A percentile compares a stretch with the other conserved stretches of the same genome.
phyloP scores from a whole-genome alignment of 75 land plant genomes.

The Pinus albicaulis region DNA sequence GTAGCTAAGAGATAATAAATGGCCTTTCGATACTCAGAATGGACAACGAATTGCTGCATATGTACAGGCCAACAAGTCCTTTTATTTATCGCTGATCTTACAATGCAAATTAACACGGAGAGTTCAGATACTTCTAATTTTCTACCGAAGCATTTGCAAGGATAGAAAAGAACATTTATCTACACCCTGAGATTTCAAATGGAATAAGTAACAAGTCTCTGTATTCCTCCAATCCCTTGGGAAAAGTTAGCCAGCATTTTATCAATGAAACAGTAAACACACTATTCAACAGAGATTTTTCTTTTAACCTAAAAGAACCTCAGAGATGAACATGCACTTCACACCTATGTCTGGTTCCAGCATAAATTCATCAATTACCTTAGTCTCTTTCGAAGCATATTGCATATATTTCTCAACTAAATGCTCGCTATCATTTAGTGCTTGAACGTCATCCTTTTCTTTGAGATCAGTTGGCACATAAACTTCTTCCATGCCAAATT shows the following conservation, averaged over 20 bases:
- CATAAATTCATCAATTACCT: conserved; percentile 17
- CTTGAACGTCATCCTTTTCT: conserved; percentile 28
- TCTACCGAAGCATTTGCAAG: background rate
- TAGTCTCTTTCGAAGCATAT: conserved; percentile 23
- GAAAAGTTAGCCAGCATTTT: too few relatives aligned
- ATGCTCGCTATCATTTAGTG: conserved; percentile 31
- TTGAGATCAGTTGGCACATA: conserved; percentile 23
- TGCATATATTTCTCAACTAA: conserved; percentile 42
- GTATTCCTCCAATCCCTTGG: background rate
- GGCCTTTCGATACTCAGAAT: too few relatives aligned
- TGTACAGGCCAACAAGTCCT: too few relatives aligned
- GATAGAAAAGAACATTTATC: background rate
- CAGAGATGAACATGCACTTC: too few relatives aligned
- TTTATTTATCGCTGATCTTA: too few relatives aligned
- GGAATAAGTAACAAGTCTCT: background rate
- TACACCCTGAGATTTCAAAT: background rate
- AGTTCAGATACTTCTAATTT: too few relatives aligned
- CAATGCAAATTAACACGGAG: too few relatives aligned
- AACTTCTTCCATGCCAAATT: conserved; percentile 44
- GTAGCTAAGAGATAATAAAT: too few relatives aligned
- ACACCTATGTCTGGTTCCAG: background rate
- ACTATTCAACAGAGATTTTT: too few relatives aligned
- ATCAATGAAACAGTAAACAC: too few relatives aligned
- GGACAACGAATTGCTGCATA: too few relatives aligned
- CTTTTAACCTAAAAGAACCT: too few relatives aligned